Evolutionary conservation across 768 basidiomycete species (phyloP), one percentile per base, ranked within the genome.

Genomic region (Fomitopsis serialis): DNA sequence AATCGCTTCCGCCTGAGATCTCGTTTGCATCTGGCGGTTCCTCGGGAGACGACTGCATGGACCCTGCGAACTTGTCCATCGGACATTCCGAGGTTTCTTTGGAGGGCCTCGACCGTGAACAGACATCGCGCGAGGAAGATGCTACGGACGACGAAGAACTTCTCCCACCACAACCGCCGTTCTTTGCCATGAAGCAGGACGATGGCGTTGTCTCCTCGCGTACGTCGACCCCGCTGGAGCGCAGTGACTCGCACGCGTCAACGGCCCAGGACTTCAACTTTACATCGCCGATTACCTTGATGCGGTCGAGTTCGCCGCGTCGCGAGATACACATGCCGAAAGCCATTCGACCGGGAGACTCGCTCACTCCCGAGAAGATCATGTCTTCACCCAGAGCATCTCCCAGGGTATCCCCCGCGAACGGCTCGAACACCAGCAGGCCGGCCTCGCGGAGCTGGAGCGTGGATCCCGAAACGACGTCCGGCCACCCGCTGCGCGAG

Each of bases 21-120:
- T 66, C 65, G 10, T 61, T 63, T 45, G 54, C 60, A 48, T 66
- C 66, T 15, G 45, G 49, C 22, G 60, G 61, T 15, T 57, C 56
- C 7, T 11, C 22, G 15, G n/a, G 42, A 29, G 54, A 21, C 15
- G 52, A 53, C 40, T 52, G 47, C 42, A 54, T 61, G 35, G 60
- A 54, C 48, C 60, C 59, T 1, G 58, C 58, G 35, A 60, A 59
- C 25, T 43, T 54, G 0, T 60, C 66, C 15, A 67, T 72, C n/a
- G 69, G 67, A 23, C 66, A 68, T 42, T 71, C 70, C 11, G 72
- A 72, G 45, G 64, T 72, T 19, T 71, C 70, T 2, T 57, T 70
- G 9, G 66, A 63, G 23, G 69, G 65, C 24, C 46, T 75, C 22
- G 68, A 70, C 46, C 64, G 61, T 43, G 70, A 67, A 36, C 62